phyloP scores from a whole-genome alignment of 148 eudicot species.

The Spergularia bocconei region DNA sequence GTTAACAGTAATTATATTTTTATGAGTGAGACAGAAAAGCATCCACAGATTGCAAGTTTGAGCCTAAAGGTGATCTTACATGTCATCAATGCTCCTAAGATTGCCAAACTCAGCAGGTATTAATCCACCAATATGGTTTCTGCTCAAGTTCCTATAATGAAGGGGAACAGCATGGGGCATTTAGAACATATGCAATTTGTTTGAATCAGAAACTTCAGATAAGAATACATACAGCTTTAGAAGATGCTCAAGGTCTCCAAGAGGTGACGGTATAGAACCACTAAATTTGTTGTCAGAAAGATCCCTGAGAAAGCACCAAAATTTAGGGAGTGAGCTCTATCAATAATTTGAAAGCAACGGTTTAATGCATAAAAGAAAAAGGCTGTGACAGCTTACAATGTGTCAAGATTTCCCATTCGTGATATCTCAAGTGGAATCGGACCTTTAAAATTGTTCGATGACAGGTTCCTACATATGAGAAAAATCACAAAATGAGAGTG shows the following conservation, averaged over 20 bases:
- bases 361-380: background rate
- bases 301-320: slow-evolving; percentile 46
- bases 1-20: background rate
- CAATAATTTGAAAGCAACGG: background rate
- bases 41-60: background rate
- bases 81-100: slow-evolving; percentile 80
- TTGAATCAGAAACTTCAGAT: background rate
- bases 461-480: slow-evolving; percentile 59
- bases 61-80: slow-evolving; percentile 38
- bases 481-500: slow-evolving; percentile 3
- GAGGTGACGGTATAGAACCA: slow-evolving; percentile 80
- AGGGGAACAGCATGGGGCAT: slow-evolving; percentile 9
- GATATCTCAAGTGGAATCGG: slow-evolving; percentile 89
- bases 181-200: background rate
- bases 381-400: slow-evolving; percentile 52
- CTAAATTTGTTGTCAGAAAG: slow-evolving; percentile 70
- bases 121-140: slow-evolving; percentile 54
- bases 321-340: background rate
- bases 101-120: slow-evolving; percentile 92
- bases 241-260: slow-evolving; percentile 98
- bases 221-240: slow-evolving; percentile 64
- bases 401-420: slow-evolving; percentile 94
- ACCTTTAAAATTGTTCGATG: slow-evolving; percentile 74
- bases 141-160: slow-evolving; percentile 65
- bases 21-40: background rate